These are phyloP conservation scores for Fusarium paranaense DNA, from an alignment of 2,329 filamentous ascomycete species.

Conservation along the genomic window DNA sequence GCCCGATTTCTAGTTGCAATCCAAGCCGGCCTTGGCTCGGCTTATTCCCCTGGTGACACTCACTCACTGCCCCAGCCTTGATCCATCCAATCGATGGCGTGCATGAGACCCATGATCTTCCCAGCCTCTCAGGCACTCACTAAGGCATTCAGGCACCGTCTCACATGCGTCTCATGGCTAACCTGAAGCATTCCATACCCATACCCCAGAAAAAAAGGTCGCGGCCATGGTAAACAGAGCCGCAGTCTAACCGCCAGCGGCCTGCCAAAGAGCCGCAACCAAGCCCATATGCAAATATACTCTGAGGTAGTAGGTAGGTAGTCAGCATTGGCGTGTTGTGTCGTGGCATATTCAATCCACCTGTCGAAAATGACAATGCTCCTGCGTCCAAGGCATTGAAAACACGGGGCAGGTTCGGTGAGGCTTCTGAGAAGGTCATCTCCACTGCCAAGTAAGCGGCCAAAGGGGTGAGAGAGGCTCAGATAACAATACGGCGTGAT, in stretches of 20 bases:
- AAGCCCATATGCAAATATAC: neutral
- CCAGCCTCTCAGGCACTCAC: neutral
- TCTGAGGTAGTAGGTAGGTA: neutral
- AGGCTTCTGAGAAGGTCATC: neutral
- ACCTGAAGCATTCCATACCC: neutral
- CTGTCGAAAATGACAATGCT: neutral
- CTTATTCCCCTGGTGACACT: neutral
- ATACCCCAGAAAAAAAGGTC: neutral
- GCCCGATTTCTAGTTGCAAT: neutral
- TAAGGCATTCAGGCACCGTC: neutral
- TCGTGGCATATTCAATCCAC: neutral
- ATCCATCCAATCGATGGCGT: neutral
- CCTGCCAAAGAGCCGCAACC: neutral
- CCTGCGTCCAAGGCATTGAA: neutral
- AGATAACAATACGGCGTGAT: neutral
- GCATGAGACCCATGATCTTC: neutral
- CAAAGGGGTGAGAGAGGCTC: neutral
- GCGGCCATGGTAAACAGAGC: neutral
- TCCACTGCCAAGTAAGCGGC: neutral
- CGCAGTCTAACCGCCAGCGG: neutral
- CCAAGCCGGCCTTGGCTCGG: neutral
- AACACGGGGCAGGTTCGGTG: neutral
- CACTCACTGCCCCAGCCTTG: neutral
- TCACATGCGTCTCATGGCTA: neutral
- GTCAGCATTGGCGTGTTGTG: neutral